phyloP scores from a whole-genome alignment of 179 eudicot species.

The Silene vulgaris region DNA sequence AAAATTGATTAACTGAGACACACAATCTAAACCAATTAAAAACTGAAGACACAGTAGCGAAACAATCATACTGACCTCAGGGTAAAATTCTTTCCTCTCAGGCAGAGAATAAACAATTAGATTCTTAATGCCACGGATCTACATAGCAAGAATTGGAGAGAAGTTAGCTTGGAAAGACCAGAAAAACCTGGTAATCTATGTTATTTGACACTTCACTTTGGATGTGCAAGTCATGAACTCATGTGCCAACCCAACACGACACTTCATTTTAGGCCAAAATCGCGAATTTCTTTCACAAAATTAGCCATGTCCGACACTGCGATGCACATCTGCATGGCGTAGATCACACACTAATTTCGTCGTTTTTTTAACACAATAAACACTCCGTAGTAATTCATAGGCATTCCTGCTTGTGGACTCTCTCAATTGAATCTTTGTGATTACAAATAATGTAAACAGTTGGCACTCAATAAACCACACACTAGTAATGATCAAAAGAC shows the following conservation, averaged over 20 bases:
- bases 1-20: background rate
- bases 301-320: background rate
- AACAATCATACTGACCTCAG: constrained; percentile 56
- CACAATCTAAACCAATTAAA: background rate
- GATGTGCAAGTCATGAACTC: background rate
- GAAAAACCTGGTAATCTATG: background rate
- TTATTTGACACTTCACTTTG: background rate
- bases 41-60: background rate
- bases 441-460: background rate
- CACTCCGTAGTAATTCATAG: background rate
- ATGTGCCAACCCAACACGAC: background rate
- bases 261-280: background rate
- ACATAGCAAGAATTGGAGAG: constrained; percentile 10
- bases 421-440: no score
- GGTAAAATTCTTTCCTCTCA: constrained; percentile 91
- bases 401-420: background rate
- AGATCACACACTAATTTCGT: background rate
- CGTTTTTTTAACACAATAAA: background rate
- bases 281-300: no score
- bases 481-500: background rate
- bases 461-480: background rate
- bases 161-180: background rate
- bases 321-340: background rate
- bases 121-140: constrained; percentile 88
- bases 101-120: constrained; percentile 87